phyloP scores from a whole-genome alignment of 345 rosid species.

The Eucalyptus microcorys region DNA sequence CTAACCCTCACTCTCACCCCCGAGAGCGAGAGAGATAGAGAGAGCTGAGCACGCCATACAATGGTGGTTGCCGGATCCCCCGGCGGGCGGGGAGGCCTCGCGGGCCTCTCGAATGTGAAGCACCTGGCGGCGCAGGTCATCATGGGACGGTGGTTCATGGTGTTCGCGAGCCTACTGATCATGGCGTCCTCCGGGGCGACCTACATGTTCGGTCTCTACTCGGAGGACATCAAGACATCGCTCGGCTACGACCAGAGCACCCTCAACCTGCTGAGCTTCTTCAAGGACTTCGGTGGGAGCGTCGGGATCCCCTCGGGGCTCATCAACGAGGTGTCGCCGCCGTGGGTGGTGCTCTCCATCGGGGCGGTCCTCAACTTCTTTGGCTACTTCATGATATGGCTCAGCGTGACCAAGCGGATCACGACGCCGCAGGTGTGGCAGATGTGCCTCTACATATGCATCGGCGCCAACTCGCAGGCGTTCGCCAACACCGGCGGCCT shows the following conservation, averaged over 20 bases:
- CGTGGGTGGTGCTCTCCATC: constrained; percentile 44
- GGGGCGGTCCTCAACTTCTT: constrained; percentile 45
- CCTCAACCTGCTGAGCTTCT: constrained; percentile 45
- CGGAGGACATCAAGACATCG: constrained; percentile 12
- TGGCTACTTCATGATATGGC: constrained; percentile 71
- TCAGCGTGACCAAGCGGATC: constrained; percentile 32
- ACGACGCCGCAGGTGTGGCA: constrained; percentile 33
- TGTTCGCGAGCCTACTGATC: constrained; percentile 44
- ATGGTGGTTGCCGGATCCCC: constrained; percentile 7
- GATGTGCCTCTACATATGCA: constrained; percentile 53
- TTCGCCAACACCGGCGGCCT: constrained; percentile 52
- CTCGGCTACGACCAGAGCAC: constrained; percentile 58
- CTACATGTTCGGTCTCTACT: constrained; percentile 49
- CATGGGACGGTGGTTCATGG: constrained; percentile 47
- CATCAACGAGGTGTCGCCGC: constrained; percentile 49
- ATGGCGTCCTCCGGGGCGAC: constrained; percentile 60
- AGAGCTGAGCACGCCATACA: not conserved
- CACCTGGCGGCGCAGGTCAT: constrained; percentile 16
- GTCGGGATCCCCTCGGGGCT: constrained; percentile 49
- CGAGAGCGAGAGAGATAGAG: not conserved
- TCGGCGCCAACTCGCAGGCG: constrained; percentile 51
- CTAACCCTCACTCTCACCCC: not conserved
- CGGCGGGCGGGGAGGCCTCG: not conserved
- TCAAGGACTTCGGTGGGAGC: constrained; percentile 50
- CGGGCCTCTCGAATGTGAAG: constrained; percentile 1